Conservation (phyloP, 2,329 filamentous ascomycete genomes). For the Diplodia seriata region DNA sequence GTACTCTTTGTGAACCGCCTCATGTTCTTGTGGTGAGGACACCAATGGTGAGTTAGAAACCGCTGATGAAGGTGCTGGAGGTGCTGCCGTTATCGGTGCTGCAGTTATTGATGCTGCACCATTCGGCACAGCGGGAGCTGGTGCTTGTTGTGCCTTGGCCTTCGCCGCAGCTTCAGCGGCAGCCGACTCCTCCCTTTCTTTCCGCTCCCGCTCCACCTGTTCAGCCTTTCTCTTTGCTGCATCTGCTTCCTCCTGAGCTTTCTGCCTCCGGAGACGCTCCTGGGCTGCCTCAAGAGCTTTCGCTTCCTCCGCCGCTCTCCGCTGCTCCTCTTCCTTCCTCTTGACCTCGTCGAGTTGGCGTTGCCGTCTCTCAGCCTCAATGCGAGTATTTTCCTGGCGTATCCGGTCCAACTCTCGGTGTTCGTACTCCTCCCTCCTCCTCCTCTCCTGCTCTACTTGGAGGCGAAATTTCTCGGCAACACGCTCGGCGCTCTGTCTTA, state of each 20-base stretch:
- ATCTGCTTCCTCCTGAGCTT: conserved; percentile 39
- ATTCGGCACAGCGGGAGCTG: conserved; percentile 8
- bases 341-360: conserved; percentile 44
- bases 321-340: conserved; percentile 44
- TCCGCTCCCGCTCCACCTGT: conserved; percentile 37
- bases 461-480: conserved; percentile 58
- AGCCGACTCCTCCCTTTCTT: conserved; percentile 36
- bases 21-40: conserved; percentile 32
- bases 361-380: conserved; percentile 47
- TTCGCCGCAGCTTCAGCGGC: conserved; percentile 36
- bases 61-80: conserved; percentile 20
- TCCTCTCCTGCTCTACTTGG: conserved; percentile 48
- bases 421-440: conserved; percentile 46
- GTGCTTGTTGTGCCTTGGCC: conserved; percentile 36
- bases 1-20: conserved; percentile 45
- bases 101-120: conserved; percentile 2
- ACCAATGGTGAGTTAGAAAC: conserved; percentile 7
- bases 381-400: conserved; percentile 53
- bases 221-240: conserved; percentile 34
- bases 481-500: conserved; percentile 63
- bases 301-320: conserved; percentile 37
- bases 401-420: conserved; percentile 50
- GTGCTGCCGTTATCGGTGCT: neutral
- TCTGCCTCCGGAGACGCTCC: conserved; percentile 42
- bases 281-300: conserved; percentile 43